Base-by-base conservation (phyloP, 2,329 filamentous ascomycete genomes). In the Colletotrichum sp. region DNA sequence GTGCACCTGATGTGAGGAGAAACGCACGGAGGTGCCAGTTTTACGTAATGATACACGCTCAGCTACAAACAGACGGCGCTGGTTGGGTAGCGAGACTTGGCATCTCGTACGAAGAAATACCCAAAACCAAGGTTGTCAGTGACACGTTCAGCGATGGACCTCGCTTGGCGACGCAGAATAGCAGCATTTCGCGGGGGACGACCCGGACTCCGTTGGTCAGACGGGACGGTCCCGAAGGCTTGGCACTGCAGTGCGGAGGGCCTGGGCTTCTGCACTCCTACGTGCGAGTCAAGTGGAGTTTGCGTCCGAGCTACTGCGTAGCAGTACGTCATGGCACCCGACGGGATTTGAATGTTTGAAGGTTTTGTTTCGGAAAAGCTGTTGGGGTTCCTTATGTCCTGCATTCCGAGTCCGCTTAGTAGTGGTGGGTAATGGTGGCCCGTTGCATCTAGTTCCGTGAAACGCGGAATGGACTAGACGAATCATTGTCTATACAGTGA, bases 41-140 rank as follows among this genome's bases (percentile, higher is more conserved):
- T 76, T 76, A 76, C 70, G 74, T 76, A 76, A 76, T 39, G 74
- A 74, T 60, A 62, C 74, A 74, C 44, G 71, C 64, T 49, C 64
- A 74, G 59, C 64, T 65, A 30, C 21, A 59, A 24, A 32, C 34
- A 26, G 34, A 28, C 60, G 24, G 59, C 57, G 36, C 57, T 69
- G 64, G 66, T 76, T 73, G 73, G 73, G 49, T 36, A n/a, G 15
- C 8, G 8, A 15, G 52, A 26, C 74, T 74, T 76, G 74, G 74
- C 74, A 69, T 76, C 64, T 76, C 74, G 74, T 74, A 76, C 64
- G 39, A 32, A 55, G 59, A 74, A 69, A 60, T 65, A 30, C 21
- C 21, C n/a, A 36, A 21, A 36, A 36, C 64, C 64, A 76, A 65
- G 70, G 70, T 73, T 74, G 57, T 21, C 59, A 36, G 28, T 49